Evolutionary conservation across 257 asterid genomes (phyloP), one percentile per base, ranked within the genome.

Genomic region (Fraxinus excelsior): DNA sequence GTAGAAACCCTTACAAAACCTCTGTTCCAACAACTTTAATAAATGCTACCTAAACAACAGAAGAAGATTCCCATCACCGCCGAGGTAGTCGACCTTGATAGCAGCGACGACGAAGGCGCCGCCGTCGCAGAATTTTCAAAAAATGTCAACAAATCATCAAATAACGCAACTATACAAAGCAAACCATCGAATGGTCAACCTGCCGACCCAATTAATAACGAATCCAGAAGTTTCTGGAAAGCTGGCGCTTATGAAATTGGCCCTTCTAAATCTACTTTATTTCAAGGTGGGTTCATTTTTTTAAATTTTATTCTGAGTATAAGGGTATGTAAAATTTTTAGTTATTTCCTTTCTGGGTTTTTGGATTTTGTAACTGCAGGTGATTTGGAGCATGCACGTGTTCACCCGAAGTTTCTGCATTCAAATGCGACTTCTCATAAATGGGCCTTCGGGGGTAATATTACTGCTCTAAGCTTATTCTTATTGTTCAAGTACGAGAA

Each of bases 391-490:
- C 99, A 91, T 81, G 97, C 97, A 10, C 96, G 99, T 4, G 99
- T 94, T 78, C 91, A 94, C 82, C 99, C 99, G 6, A 94, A 91
- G 89, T 94, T 92, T 84, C 80, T 94, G 78, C 99, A 94, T 89
- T 87, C 99, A 7, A 92, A 94, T 83, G 97, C 99, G 26, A 94
- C 99, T 69, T 92, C 95, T 62, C 99, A 94, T 80, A 91, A 90
- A 80, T 94, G 99, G 99, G 99, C 97, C 3, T 91, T 94, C 72
- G 99, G 99, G 85, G 98, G 98, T 94, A 76, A 74, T 62, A 2
- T 62, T 56, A 58, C 32, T 74, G 34, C 67, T 75, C 4, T 23
- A 18, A 28, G 23, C 26, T 60, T 71, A 31, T 80, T 19, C 66
- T 66, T 26, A 35, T 46, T 23, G 37, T 3, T 53, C 37, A 71